Conservation (phyloP, 441 rosid species). For the Euphorbia schlechtendalii region DNA sequence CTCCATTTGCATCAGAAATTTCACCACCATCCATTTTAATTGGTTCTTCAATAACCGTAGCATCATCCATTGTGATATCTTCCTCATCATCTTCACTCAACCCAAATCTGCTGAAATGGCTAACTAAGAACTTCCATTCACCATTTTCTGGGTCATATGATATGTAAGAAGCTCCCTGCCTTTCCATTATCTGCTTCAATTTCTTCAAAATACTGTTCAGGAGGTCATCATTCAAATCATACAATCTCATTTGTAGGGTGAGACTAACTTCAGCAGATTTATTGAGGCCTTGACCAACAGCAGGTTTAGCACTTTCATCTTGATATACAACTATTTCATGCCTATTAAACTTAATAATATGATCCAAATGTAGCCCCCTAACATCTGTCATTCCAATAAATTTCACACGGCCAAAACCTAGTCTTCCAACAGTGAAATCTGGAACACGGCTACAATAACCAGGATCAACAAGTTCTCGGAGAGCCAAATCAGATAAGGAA, state of each 20-base stretch:
- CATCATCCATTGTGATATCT: constrained; percentile 73
- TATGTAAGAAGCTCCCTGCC: constrained; percentile 74
- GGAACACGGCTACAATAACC: constrained; percentile 66
- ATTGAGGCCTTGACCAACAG: constrained; percentile 74
- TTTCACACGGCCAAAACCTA: constrained; percentile 63
- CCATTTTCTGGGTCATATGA: constrained; percentile 51
- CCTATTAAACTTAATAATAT: constrained; percentile 59
- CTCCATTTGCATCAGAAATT: constrained; percentile 38
- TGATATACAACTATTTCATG: constrained; percentile 73
- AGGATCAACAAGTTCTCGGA: constrained; percentile 45
- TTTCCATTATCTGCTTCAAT: constrained; percentile 41
- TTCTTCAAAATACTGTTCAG: constrained; percentile 35
- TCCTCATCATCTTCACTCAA: constrained; percentile 89
- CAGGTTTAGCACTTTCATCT: constrained; percentile 70
- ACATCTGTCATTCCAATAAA: constrained; percentile 78
- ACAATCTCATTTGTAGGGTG: constrained; percentile 29
- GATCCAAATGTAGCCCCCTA: constrained; percentile 61
- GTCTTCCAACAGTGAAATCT: constrained; percentile 66
- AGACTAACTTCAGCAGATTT: constrained; percentile 86
- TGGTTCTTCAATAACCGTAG: constrained; percentile 34
- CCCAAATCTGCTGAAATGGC: constrained; percentile 93
- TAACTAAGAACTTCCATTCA: constrained; percentile 76
- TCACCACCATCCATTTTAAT: constrained; percentile 36
- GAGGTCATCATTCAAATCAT: constrained; percentile 23
- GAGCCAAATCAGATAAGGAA: constrained; percentile 44